Percentiles rank a stretch among this genome's conserved stretches.
phyloP scores from a whole-genome alignment of 345 rosid genomes.

The Bretschneidera sinensis region DNA sequence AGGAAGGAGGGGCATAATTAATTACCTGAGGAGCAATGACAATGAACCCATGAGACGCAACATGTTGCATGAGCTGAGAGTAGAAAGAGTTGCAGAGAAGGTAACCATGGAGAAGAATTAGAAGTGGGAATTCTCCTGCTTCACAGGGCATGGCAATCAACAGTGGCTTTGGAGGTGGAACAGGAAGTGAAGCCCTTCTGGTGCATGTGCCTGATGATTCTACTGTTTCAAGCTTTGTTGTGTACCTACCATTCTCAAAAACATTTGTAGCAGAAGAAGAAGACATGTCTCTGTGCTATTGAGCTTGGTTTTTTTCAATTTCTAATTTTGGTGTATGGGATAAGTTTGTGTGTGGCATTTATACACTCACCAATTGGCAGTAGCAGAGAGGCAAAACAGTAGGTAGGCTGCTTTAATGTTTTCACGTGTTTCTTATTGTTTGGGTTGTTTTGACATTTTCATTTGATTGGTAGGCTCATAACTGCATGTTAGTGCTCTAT shows the following conservation, averaged over 20 bases:
- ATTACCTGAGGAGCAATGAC: slow-evolving; percentile 79
- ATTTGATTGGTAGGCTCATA: too few relatives aligned
- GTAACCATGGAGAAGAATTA: slow-evolving; percentile 79
- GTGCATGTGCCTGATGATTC: slow-evolving; percentile 27
- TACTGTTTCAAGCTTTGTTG: slow-evolving; percentile 32
- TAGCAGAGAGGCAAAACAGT: too few relatives aligned
- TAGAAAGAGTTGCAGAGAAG: slow-evolving; percentile 78
- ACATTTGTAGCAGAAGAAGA: slow-evolving; percentile 25
- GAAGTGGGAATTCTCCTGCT: slow-evolving; percentile 64
- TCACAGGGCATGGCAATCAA: slow-evolving; percentile 59
- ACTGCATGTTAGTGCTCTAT: too few relatives aligned
- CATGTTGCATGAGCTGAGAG: slow-evolving; percentile 77
- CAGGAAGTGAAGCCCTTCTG: slow-evolving; percentile 9
- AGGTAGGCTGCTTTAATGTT: too few relatives aligned
- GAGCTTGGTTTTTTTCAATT: background rate
- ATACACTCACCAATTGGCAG: too few relatives aligned
- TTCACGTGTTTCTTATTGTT: too few relatives aligned
- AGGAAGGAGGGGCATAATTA: background rate
- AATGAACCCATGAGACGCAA: slow-evolving; percentile 93
- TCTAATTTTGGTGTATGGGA: background rate
- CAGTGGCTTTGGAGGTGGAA: slow-evolving; percentile 61
- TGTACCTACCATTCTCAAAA: slow-evolving; percentile 42
- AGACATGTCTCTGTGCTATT: slow-evolving; percentile 1
- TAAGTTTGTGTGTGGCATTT: background rate
- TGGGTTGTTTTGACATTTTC: too few relatives aligned